Percentiles rank a stretch among this genome's conserved stretches.
phyloP scores from a whole-genome alignment of 345 rosid species.

The Iberis pinnata region DNA sequence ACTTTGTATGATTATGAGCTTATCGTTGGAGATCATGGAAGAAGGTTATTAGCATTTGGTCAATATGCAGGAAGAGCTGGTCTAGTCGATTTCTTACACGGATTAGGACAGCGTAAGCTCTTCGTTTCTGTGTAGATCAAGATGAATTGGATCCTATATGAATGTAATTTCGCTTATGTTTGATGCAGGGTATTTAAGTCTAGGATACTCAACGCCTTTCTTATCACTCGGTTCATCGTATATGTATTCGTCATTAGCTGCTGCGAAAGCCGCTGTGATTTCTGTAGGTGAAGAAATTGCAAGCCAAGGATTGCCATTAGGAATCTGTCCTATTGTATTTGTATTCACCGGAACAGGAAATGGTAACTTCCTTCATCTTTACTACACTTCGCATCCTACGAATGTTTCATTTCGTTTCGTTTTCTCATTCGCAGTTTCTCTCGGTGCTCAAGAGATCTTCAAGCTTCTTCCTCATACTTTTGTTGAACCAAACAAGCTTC shows the following conservation, averaged over 20 bases:
- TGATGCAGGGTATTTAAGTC: conserved; percentile 63
- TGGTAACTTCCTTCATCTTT: conserved; percentile 36
- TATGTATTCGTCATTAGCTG: conserved; percentile 77
- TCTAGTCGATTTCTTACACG: conserved; percentile 66
- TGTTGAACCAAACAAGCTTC: conserved; percentile 68
- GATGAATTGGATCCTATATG: not conserved
- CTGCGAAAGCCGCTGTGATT: conserved; percentile 79
- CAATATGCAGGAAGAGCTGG: conserved; percentile 94
- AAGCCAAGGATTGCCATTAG: conserved; percentile 63
- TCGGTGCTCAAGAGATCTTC: conserved; percentile 88
- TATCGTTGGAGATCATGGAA: conserved; percentile 66
- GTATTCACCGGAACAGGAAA: conserved; percentile 72
- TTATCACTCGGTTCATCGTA: conserved; percentile 72
- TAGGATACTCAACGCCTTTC: conserved; percentile 77
- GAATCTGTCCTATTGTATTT: conserved; percentile 75
- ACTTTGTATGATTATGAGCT: conserved; percentile 86
- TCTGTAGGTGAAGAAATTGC: conserved; percentile 83
- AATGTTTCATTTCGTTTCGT: conserved; percentile 3
- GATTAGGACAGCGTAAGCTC: conserved; percentile 70
- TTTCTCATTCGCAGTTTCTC: conserved; percentile 44
- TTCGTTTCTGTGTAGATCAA: not conserved
- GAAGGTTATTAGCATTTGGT: conserved; percentile 75
- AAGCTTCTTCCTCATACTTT: conserved; percentile 91
- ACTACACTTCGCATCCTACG: not conserved
- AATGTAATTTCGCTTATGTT: conserved; percentile 5